Conservation (phyloP, 2,329 filamentous ascomycete species). For the Aspergillus sp. region DNA sequence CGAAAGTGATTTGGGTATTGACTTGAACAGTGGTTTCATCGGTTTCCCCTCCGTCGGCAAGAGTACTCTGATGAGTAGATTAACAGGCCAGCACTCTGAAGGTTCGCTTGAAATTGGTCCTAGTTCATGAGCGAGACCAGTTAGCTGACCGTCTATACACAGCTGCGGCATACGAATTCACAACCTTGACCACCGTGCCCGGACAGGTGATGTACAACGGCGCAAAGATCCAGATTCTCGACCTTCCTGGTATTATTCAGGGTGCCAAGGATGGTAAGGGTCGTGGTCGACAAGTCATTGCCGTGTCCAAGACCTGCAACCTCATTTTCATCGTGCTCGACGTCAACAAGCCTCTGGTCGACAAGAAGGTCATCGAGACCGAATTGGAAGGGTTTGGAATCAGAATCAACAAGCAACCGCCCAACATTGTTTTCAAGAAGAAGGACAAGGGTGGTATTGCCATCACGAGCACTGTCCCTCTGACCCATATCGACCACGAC, state of each 20-base stretch:
- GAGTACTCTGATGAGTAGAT: slow-evolving; percentile 88
- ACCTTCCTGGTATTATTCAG: slow-evolving; percentile 97
- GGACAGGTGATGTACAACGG: slow-evolving; percentile 95
- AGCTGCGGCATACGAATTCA: slow-evolving; percentile 96
- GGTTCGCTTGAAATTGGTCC: slow-evolving; percentile 24
- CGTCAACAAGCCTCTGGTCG: slow-evolving; percentile 95
- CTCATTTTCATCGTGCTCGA: slow-evolving; percentile 97
- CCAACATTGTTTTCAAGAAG: slow-evolving; percentile 99
- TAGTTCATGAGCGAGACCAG: not conserved
- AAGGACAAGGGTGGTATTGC: slow-evolving; percentile 97
- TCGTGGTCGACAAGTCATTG: slow-evolving; percentile 95
- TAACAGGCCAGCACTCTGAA: slow-evolving; percentile 96
- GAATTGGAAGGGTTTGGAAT: slow-evolving; percentile 97
- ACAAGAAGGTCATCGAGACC: slow-evolving; percentile 90
- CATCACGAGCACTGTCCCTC: slow-evolving; percentile 86
- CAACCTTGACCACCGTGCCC: slow-evolving; percentile 91
- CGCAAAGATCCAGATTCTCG: slow-evolving; percentile 94
- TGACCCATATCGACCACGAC: slow-evolving; percentile 87
- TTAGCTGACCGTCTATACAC: slow-evolving; percentile 4
- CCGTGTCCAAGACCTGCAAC: slow-evolving; percentile 97
- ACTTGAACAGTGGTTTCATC: slow-evolving; percentile 62
- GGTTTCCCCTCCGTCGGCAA: slow-evolving; percentile 98
- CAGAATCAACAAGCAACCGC: slow-evolving; percentile 91
- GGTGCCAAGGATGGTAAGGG: slow-evolving; percentile 97
- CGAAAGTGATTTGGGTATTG: slow-evolving; percentile 5